Evolutionary conservation across 31 red algal genomes (phyloP).

Genomic region (Asparagopsis taxiformis): DNA sequence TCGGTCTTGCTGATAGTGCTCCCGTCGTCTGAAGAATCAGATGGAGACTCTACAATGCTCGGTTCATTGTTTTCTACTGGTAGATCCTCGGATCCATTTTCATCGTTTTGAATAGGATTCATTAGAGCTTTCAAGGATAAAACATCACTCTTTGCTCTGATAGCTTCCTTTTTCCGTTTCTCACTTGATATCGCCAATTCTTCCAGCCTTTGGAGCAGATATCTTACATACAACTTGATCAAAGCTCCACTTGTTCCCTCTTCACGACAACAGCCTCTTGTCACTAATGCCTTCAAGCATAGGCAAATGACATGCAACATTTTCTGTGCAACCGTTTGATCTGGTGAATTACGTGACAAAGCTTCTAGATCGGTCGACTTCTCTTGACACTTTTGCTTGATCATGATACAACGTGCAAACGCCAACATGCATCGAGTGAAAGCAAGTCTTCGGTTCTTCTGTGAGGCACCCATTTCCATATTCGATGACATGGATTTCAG

Average conservation of each 20-base stretch:
- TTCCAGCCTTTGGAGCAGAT: conserved; percentile 28
- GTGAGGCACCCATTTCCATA: conserved; percentile 36
- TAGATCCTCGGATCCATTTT: too few species aligned
- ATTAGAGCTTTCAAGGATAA: neutral
- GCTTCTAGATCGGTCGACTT: neutral
- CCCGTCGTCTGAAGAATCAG: conserved; percentile 10
- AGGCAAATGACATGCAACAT: conserved; percentile 38
- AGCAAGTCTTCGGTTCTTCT: conserved; percentile 64
- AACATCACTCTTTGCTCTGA: neutral
- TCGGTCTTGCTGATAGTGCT: neutral
- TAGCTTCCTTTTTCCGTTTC: neutral
- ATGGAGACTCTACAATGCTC: neutral
- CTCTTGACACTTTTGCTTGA: conserved; percentile 27
- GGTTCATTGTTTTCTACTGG: neutral
- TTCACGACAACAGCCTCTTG: conserved; percentile 57
- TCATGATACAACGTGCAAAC: conserved; percentile 45
- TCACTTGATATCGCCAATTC: conserved; percentile 20
- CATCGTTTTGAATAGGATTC: neutral
- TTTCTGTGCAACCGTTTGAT: conserved; percentile 21
- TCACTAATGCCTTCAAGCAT: conserved; percentile 40
- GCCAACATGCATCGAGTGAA: conserved; percentile 74
- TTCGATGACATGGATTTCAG: conserved; percentile 30
- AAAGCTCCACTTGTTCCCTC: conserved; percentile 76
- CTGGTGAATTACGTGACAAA: neutral
- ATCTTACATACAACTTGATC: conserved; percentile 65